Percentiles rank a stretch among this genome's conserved stretches.
Evolutionary conservation across 768 basidiomycete genomes (phyloP).

Genomic region (Rhizopogon vesiculosus): DNA sequence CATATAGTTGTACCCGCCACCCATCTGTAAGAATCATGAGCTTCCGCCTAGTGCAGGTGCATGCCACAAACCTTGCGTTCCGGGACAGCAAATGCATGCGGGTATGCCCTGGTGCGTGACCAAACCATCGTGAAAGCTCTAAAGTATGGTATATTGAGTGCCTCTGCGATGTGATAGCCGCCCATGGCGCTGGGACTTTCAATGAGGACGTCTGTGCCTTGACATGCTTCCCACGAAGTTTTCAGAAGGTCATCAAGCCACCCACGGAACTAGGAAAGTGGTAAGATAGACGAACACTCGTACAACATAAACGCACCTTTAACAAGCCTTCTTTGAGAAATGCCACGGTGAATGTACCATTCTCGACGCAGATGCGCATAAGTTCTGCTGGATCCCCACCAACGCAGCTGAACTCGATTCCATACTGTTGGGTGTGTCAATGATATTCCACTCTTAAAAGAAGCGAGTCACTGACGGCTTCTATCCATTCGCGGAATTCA

Average conservation of each 20-base stretch:
- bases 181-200: constrained; percentile 98
- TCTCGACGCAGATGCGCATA: constrained; percentile 97
- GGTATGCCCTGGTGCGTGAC: constrained; percentile 95
- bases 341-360: constrained; percentile 94
- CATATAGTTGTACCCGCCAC: constrained; percentile 98
- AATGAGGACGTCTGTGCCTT: constrained; percentile 87
- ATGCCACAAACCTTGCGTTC: constrained; percentile 72
- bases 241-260: constrained; percentile 96
- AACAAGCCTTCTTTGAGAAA: constrained; percentile 88
- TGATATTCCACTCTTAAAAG: neutral
- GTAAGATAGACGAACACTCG: neutral
- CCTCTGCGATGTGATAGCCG: constrained; percentile 95
- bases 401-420: constrained; percentile 92
- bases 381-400: constrained; percentile 97
- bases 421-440: constrained; percentile 51
- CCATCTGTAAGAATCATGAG: constrained; percentile 56
- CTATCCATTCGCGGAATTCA: constrained; percentile 94
- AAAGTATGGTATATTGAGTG: constrained; percentile 89
- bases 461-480: constrained; percentile 59
- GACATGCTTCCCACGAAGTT: constrained; percentile 96
- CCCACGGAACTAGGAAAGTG: constrained; percentile 73
- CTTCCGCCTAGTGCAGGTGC: neutral
- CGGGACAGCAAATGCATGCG: constrained; percentile 97
- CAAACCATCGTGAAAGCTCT: constrained; percentile 98
- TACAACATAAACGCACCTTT: constrained; percentile 50